Base-by-base conservation (phyloP, 345 rosid species). In the Eucalyptus virginea region DNA sequence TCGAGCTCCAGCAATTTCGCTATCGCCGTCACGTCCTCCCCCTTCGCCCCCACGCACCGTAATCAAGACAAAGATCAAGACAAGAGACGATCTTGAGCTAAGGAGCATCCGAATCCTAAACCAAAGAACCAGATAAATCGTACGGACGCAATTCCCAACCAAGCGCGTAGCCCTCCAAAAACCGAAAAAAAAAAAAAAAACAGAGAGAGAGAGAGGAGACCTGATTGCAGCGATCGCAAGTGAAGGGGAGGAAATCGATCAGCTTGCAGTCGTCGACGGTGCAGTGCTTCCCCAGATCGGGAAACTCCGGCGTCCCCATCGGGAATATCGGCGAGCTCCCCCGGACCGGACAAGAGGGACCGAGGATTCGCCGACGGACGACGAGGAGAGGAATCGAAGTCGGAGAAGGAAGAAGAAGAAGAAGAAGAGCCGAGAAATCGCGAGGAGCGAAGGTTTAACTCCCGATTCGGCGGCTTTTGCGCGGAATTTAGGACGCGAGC, bases 271-370 rank as follows among this genome's bases (percentile, higher is more conserved):
- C 94, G 65, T 95, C 93, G 40, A 95, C 94, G 90, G 93, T 91
- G 94, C 99, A 98, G 90, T 98, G 99, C 92, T 94, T 95, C 72
- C 99, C 99, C 26, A 98, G 98, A 95, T 97, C 95, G 88, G 99
- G 99, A 89, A 98, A 98, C 92, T 95, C 95, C 4, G 99, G 99
- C n/a, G 99, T 98, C 42, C 99, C 99, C 99, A 98, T 97, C 88
- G 21, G 51, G 14, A 26, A 50, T 54, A 18, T 34, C 48, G 87
- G 0, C 28, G 12, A 54, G 58, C 88, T 32, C 42, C 44, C 47
- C 6, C 58, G 18, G 5, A 32, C 45, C 67, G 32, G 69, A 58
- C 1, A 50, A 8, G 58, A 52, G 58, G 62, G 30, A 24, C 62
- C 58, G 88, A 37, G 44, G 60, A 44, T 51, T 54, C 32, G 13